A percentile compares a stretch with the other conserved stretches of the same genome.
These are phyloP conservation scores for Glycine tomentella DNA, from an alignment of 306 rosid genomes.

Conservation along the genomic window DNA sequence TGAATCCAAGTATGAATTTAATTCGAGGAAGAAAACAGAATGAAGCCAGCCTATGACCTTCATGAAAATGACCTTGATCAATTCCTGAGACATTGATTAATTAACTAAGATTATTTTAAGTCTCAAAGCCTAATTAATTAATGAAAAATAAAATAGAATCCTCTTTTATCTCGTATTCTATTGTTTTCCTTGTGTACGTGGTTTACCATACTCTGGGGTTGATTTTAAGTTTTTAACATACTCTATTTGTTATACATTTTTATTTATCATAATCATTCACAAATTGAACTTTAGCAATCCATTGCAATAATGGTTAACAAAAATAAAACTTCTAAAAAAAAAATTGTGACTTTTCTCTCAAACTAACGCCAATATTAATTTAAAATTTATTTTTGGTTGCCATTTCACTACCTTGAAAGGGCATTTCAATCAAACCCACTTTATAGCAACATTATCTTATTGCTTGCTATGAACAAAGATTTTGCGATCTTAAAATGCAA, in stretches of 20 bases:
- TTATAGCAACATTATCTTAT: not conserved
- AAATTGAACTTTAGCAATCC: not conserved
- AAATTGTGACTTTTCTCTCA: not conserved
- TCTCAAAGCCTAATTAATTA: not conserved
- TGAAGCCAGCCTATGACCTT: slow-evolving; percentile 44
- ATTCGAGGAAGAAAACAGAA: slow-evolving; percentile 21
- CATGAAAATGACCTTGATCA: slow-evolving; percentile 38
- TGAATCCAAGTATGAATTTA: slow-evolving; percentile 21
- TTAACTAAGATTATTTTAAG: not conserved
- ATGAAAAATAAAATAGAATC: no score
- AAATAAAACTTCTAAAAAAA: no score
- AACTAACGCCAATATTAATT: not conserved
- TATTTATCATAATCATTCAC: not conserved
- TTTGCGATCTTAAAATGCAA: not conserved
- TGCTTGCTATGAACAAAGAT: not conserved
- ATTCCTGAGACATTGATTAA: not conserved
- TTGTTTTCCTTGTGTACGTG: no score
- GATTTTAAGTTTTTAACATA: not conserved
- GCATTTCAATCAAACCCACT: not conserved
- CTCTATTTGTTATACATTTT: not conserved
- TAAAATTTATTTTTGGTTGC: not conserved
- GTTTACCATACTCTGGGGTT: not conserved
- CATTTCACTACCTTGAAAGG: slow-evolving; percentile 5
- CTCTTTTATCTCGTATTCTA: not conserved
- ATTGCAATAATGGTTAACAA: not conserved